Conservation (phyloP, 371 early-diverging fungal genomes). For the Capniomyces stellatus region DNA sequence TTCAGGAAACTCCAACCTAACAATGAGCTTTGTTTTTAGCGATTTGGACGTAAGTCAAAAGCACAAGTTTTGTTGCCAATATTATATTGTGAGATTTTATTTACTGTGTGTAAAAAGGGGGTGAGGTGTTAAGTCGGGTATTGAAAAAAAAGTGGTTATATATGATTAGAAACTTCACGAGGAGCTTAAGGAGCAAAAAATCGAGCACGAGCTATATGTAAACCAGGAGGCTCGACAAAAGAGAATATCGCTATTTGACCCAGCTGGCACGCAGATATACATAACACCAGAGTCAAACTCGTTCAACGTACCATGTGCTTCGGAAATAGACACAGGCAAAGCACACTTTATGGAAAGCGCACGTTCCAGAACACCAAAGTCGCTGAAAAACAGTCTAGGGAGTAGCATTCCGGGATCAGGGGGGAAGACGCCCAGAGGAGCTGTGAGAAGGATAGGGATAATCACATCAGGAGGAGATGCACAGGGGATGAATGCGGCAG, state of each 20-base stretch:
- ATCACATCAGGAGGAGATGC: conserved; percentile 98
- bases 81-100: no score
- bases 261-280: not conserved
- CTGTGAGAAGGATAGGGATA: conserved; percentile 29
- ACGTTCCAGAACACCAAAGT: not conserved
- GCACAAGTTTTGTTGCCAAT: not conserved
- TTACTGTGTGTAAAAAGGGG: no score
- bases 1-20: not conserved
- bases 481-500: conserved; percentile 98
- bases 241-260: not conserved
- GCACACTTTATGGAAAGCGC: not conserved
- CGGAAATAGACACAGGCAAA: not conserved
- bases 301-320: not conserved
- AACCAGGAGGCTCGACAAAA: not conserved
- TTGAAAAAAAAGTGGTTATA: not conserved
- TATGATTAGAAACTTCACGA: not conserved
- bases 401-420: not conserved
- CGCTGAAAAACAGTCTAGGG: not conserved
- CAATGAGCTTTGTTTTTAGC: not conserved
- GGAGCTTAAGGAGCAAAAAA: not conserved
- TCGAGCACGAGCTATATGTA: not conserved
- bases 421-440: not conserved
- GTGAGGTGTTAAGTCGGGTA: not conserved
- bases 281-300: not conserved
- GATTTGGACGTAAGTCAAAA: not conserved